Evolutionary conservation across 2,329 filamentous ascomycete genomes (phyloP).

Genomic region (Colletotrichum costaricense): DNA sequence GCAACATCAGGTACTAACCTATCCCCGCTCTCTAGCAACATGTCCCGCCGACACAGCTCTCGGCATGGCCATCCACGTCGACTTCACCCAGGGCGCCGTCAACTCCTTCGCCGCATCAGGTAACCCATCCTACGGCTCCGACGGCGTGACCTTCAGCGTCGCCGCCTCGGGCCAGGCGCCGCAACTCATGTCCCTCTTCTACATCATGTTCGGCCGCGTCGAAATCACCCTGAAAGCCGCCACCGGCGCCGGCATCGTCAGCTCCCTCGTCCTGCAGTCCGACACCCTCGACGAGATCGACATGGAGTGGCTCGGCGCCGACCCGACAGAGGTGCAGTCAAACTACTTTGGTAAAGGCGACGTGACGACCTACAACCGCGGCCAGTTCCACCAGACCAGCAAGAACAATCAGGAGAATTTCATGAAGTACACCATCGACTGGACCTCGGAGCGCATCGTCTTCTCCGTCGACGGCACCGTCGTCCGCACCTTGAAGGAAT

Average conservation of each 20-base stretch:
- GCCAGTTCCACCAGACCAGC: slow-evolving; percentile 77
- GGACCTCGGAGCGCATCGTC: slow-evolving; percentile 85
- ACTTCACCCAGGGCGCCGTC: slow-evolving; percentile 83
- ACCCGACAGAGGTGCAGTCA: slow-evolving; percentile 83
- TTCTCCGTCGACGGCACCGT: slow-evolving; percentile 86
- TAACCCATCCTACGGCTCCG: slow-evolving; percentile 76
- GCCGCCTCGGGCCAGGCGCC: slow-evolving; percentile 83
- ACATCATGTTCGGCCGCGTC: slow-evolving; percentile 98
- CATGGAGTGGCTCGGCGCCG: slow-evolving; percentile 92
- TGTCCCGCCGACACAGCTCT: slow-evolving; percentile 85
- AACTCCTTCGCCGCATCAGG: slow-evolving; percentile 81
- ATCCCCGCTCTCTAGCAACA: slow-evolving; percentile 51
- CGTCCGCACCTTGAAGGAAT: slow-evolving; percentile 79
- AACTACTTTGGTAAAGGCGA: slow-evolving; percentile 98
- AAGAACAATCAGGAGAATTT: slow-evolving; percentile 77
- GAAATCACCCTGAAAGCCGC: slow-evolving; percentile 88
- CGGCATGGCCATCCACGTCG: slow-evolving; percentile 83
- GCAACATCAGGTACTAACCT: neutral
- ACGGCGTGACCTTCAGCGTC: slow-evolving; percentile 87
- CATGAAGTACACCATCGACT: slow-evolving; percentile 91
- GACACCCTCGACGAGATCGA: slow-evolving; percentile 97
- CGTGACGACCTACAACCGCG: slow-evolving; percentile 87
- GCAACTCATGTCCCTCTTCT: slow-evolving; percentile 89
- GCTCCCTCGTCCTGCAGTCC: slow-evolving; percentile 89
- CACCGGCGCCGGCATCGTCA: slow-evolving; percentile 91